Percentiles rank a stretch among this genome's conserved stretches.
Evolutionary conservation across 257 asterid species (phyloP).

Genomic region (Eustoma russellianum): DNA sequence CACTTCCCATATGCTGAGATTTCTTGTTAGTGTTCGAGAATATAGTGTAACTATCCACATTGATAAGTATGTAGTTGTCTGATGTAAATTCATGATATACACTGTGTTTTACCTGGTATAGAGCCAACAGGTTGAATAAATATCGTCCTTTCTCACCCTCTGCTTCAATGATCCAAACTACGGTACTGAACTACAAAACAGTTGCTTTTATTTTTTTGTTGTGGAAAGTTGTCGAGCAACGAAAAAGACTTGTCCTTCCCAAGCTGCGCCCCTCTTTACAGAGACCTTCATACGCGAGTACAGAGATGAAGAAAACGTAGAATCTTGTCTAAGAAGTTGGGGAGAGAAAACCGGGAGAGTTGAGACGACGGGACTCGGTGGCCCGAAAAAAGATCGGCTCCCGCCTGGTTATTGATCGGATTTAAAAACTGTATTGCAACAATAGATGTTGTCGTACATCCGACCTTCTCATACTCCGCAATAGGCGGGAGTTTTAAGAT

Average conservation of each 20-base stretch:
- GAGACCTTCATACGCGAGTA: background rate
- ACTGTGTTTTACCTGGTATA: no score
- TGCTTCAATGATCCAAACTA: no score
- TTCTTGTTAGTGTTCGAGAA: no score
- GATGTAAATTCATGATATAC: no score
- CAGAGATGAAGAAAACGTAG: background rate
- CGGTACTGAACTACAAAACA: background rate
- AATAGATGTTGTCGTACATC: no score
- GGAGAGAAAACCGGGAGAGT: background rate
- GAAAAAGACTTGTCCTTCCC: background rate
- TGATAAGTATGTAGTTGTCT: no score
- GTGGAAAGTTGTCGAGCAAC: background rate
- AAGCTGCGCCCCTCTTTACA: background rate
- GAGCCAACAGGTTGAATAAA: no score
- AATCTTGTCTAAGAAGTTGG: constrained; percentile 8
- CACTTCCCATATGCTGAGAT: no score
- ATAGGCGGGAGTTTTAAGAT: no score
- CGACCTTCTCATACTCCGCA: no score
- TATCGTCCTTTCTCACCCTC: no score
- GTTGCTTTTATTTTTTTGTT: background rate
- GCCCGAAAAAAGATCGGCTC: constrained; percentile 8
- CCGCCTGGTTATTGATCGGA: background rate
- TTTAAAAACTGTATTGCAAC: background rate
- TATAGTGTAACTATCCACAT: no score
- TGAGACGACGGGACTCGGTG: background rate